These are phyloP conservation scores for Pyrenochaeta sp. DNA, from an alignment of 2,329 filamentous ascomycete species.

Conservation along the genomic window DNA sequence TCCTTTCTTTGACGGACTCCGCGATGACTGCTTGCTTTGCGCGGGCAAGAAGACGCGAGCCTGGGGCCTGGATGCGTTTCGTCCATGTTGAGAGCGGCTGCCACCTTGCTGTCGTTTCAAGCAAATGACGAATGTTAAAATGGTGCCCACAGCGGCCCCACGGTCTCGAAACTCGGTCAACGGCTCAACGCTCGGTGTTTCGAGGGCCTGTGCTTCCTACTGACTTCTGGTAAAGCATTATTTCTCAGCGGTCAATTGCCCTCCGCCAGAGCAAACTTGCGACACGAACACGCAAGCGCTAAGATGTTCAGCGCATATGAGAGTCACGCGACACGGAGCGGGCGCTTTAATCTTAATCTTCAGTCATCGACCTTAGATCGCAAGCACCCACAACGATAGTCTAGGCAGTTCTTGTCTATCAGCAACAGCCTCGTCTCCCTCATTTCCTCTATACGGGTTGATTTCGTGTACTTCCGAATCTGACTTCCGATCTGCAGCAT, in stretches of 20 bases:
- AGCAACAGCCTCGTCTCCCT: neutral
- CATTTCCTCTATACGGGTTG: neutral
- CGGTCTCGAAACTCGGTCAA: constrained; percentile 19
- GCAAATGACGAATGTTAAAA: constrained; percentile 22
- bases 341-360: neutral
- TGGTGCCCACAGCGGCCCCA: constrained; percentile 11
- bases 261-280: constrained; percentile 6
- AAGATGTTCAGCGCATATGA: constrained; percentile 6
- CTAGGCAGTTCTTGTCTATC: neutral
- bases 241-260: constrained; percentile 3
- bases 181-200: constrained; percentile 7
- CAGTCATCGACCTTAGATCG: neutral
- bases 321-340: constrained; percentile 14
- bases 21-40: neutral
- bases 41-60: neutral
- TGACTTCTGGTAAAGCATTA: constrained; percentile 5
- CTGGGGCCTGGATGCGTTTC: neutral
- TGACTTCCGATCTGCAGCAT: constrained; percentile 16
- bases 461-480: constrained; percentile 5
- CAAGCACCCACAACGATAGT: neutral
- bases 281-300: constrained; percentile 13
- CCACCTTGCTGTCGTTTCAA: constrained; percentile 34
- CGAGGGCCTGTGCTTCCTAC: constrained; percentile 10
- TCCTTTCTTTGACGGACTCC: neutral
- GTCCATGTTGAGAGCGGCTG: constrained; percentile 6